A percentile compares a stretch with the other conserved stretches of the same genome.
Evolutionary conservation across 345 rosid genomes (phyloP).

Genomic region (Eutrema heterophyllum): DNA sequence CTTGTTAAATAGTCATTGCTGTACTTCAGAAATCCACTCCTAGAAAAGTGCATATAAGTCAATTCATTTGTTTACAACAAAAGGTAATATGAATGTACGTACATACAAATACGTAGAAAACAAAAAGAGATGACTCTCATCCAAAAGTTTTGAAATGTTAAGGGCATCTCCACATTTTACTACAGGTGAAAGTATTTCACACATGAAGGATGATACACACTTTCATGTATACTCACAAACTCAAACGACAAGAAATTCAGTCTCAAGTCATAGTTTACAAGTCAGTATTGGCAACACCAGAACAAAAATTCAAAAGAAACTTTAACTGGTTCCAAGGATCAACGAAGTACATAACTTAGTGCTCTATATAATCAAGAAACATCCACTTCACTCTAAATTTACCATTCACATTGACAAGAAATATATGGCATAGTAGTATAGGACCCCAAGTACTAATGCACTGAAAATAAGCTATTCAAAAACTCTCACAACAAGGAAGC

Average conservation of each 20-base stretch:
- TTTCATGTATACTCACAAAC: neutral
- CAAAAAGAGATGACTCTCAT: neutral
- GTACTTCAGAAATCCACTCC: conserved; percentile 44
- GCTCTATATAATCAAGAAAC: neutral
- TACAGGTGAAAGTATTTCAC: neutral
- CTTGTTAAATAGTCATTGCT: conserved; percentile 29
- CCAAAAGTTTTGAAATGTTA: too few species aligned
- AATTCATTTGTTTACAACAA: neutral
- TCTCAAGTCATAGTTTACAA: neutral
- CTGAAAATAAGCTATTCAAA: neutral
- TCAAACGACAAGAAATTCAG: neutral
- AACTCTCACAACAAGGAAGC: neutral
- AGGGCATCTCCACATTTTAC: neutral
- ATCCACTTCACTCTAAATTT: neutral
- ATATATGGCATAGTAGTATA: neutral
- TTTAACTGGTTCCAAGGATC: neutral
- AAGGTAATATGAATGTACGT: neutral
- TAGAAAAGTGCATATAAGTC: conserved; percentile 19
- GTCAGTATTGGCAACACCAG: too few species aligned
- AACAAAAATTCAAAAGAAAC: neutral
- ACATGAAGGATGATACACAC: neutral
- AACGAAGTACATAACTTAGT: neutral
- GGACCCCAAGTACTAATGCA: neutral
- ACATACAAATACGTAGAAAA: neutral
- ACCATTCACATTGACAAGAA: conserved; percentile 9